Percentiles rank a stretch among this genome's conserved stretches.
These are phyloP conservation scores for Rhypophila decipiens DNA, from an alignment of 495 filamentous ascomycete genomes.

Conservation along the genomic window DNA sequence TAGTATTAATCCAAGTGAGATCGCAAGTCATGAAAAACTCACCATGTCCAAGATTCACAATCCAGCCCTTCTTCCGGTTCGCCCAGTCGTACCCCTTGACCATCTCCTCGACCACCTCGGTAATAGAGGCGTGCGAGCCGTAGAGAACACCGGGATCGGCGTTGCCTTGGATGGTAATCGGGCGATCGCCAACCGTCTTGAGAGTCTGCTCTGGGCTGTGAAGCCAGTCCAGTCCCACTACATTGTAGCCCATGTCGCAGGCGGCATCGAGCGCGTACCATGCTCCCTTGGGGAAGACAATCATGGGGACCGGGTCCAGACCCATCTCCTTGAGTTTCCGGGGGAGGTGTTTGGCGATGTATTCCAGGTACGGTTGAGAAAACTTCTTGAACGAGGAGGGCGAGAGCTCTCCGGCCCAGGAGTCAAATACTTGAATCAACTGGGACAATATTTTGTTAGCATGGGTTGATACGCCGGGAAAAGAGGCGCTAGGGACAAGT, in stretches of 20 bases:
- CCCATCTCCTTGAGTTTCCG: slow-evolving; percentile 62
- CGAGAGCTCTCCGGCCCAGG: slow-evolving; percentile 91
- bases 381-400: slow-evolving; percentile 76
- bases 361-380: slow-evolving; percentile 75
- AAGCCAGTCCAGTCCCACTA: slow-evolving; percentile 91
- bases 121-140: slow-evolving; percentile 73
- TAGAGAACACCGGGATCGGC: slow-evolving; percentile 92
- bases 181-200: slow-evolving; percentile 63
- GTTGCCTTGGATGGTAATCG: slow-evolving; percentile 82
- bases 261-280: slow-evolving; percentile 89
- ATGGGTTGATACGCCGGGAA: not conserved
- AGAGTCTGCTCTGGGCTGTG: slow-evolving; percentile 83
- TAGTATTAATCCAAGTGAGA: not conserved
- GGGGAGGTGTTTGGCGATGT: slow-evolving; percentile 76
- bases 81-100: slow-evolving; percentile 67
- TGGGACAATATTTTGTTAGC: slow-evolving; percentile 25
- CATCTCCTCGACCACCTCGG: slow-evolving; percentile 72
- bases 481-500: not conserved
- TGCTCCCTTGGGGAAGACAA: slow-evolving; percentile 99
- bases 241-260: slow-evolving; percentile 84
- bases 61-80: slow-evolving; percentile 52
- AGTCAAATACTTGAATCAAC: slow-evolving; percentile 97
- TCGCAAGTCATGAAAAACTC: slow-evolving; percentile 21
- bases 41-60: slow-evolving; percentile 92
- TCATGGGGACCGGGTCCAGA: slow-evolving; percentile 84